Conservation (phyloP, 495 filamentous ascomycete genomes). For the Gamarada debralockiae region DNA sequence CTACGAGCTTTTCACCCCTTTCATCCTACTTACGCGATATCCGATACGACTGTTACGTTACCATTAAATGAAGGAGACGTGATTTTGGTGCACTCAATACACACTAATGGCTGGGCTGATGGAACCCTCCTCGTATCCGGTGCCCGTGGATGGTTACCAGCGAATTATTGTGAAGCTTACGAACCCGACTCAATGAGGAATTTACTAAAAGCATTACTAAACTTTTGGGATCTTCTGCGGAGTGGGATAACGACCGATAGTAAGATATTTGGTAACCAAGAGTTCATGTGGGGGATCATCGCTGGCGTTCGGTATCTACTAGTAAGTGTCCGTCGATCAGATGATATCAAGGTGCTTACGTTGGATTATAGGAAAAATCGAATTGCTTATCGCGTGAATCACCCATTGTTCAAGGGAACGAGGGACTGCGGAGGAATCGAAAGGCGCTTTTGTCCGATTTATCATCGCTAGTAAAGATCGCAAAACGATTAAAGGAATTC, state of each 20-base stretch:
- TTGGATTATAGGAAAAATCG: conserved; percentile 69
- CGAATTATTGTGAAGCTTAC: conserved; percentile 97
- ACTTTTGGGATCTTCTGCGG: conserved; percentile 89
- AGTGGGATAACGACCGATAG: conserved; percentile 58
- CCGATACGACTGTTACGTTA: conserved; percentile 78
- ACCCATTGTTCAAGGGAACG: conserved; percentile 63
- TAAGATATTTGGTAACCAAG: conserved; percentile 76
- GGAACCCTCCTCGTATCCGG: conserved; percentile 87
- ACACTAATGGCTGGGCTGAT: conserved; percentile 98
- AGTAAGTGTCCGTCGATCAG: conserved; percentile 42
- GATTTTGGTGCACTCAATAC: conserved; percentile 92
- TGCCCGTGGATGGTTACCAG: conserved; percentile 92
- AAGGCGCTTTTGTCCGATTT: conserved; percentile 87
- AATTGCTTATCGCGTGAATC: conserved; percentile 84
- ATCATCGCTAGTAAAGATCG: conserved; percentile 80
- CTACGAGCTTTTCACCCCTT: conserved; percentile 95
- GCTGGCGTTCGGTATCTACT: conserved; percentile 87
- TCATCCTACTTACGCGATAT: conserved; percentile 63
- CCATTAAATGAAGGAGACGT: conserved; percentile 88
- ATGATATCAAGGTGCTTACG: conserved; percentile 18
- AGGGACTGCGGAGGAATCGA: conserved; percentile 73
- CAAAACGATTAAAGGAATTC: conserved; percentile 74
- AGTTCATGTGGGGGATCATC: conserved; percentile 88
- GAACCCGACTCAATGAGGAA: conserved; percentile 80
- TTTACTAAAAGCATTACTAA: conserved; percentile 79